Evolutionary conservation across 306 rosid genomes (phyloP), one percentile per base, ranked within the genome.

Genomic region (Dicorynia guianensis): DNA sequence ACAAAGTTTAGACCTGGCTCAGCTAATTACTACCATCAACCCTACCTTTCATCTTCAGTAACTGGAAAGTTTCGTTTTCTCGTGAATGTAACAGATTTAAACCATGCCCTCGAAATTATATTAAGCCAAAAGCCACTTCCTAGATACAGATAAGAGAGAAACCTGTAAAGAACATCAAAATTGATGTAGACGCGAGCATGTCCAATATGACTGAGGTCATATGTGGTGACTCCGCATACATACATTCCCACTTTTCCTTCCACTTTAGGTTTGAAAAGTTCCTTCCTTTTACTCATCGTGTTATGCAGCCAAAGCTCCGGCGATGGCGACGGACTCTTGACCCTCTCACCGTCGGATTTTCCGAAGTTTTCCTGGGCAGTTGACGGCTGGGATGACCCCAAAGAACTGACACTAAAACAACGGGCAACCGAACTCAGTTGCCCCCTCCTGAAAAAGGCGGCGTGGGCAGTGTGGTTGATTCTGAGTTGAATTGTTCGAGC

Each of bases 181-280:
- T 94, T 95, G 82, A 95, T 86, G 54, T 92, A 92, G 53, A 90
- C 97, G 55, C 99, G 99, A 60, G 99, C 99, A 50, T 95, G 99
- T 53, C 99, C 99, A 59, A 95, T 87, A 76, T 95, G 99, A 77
- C 99, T 95, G 59, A 95, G 93, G 75, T 92, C 97, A 66, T 95
- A 95, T 34, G 98, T 97, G 2, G 99, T 95, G 64, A 95, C 97
- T 17, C 99, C 98, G 42, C 99, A 95, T 2, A 95, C 99, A 49
- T 95, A 95, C 98, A 92, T 95, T 63, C 97, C 94, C 10, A 92
- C 99, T 70, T 76, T 93, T 4, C 85, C 90, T 67, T 89, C 92
- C 7, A 86, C 79, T 84, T 92, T 95, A 40, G 99, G 88, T 76
- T 80, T 85, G 49, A 95, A 89, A 8, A 84, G 44, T 64, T 90